Evolutionary conservation across 768 basidiomycete genomes (phyloP).

Genomic region (Suillus subluteus): DNA sequence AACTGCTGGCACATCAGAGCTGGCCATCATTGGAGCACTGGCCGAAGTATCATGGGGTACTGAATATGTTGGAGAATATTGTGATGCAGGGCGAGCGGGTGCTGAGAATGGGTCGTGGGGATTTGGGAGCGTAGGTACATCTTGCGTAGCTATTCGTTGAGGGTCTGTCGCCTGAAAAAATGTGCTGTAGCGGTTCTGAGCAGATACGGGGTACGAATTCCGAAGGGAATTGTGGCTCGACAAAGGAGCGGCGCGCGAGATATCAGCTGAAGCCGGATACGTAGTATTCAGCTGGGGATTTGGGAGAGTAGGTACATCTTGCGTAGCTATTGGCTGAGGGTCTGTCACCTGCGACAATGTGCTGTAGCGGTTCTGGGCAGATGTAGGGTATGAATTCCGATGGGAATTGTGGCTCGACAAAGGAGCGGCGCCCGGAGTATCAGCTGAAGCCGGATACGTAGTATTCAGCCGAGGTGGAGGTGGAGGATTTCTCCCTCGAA

Average conservation of each 20-base stretch:
- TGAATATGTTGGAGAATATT: neutral
- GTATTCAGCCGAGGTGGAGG: neutral
- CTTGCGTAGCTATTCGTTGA: neutral
- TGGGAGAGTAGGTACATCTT: conserved; percentile 6
- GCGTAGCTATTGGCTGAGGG: neutral
- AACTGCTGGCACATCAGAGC: conserved; percentile 87
- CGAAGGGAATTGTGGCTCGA: conserved; percentile 1
- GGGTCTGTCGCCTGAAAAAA: conserved; percentile 6
- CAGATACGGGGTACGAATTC: conserved; percentile 9
- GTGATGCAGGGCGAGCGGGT: conserved; percentile 11
- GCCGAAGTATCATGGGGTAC: neutral
- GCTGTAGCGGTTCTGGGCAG: conserved; percentile 13
- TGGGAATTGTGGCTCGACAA: conserved; percentile 5
- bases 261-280: neutral
- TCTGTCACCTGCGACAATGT: conserved; percentile 8
- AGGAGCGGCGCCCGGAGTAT: neutral
- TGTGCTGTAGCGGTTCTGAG: conserved; percentile 12
- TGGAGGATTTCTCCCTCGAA: neutral
- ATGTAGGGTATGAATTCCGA: conserved; percentile 7
- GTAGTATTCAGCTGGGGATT: conserved; percentile 10
- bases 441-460: neutral
- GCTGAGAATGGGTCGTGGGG: conserved; percentile 16
- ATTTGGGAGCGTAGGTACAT: conserved; percentile 9
- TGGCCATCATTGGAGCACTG: conserved; percentile 22
- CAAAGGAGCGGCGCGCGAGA: conserved; percentile 3